Percentiles rank a stretch among this genome's conserved stretches.
phyloP scores from a whole-genome alignment of 2,329 filamentous ascomycete species.

The Calonectria crousiana region DNA sequence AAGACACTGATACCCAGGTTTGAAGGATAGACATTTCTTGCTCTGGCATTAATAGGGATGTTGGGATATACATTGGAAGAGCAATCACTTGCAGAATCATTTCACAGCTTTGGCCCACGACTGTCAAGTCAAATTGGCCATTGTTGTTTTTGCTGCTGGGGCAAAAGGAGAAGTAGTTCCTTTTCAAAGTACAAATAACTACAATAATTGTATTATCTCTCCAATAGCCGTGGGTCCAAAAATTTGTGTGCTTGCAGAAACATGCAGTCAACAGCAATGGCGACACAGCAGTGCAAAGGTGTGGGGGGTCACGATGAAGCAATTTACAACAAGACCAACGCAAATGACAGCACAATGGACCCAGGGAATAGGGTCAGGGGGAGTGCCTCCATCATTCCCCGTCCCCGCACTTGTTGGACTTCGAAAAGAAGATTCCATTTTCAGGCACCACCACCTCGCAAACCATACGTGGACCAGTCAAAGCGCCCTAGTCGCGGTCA shows the following conservation, averaged over 20 bases:
- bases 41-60: not conserved
- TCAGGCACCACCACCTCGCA: not conserved
- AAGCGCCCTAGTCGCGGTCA: not conserved
- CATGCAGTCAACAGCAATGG: too few species aligned
- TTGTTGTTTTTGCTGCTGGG: too few species aligned
- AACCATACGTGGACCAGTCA: not conserved
- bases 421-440: not conserved
- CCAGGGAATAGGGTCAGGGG: not conserved
- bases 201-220: too few species aligned
- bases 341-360: not conserved
- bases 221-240: too few species aligned
- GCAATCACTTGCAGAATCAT: not conserved
- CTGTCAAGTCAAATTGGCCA: not conserved
- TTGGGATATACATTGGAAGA: constrained; percentile 9
- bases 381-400: not conserved
- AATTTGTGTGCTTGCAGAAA: too few species aligned
- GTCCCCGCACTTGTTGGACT: not conserved
- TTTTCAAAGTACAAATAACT: too few species aligned
- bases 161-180: too few species aligned
- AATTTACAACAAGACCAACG: not conserved
- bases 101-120: not conserved
- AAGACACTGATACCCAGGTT: constrained; percentile 16
- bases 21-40: constrained; percentile 9
- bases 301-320: not conserved
- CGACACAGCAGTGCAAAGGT: too few species aligned